A percentile compares a stretch with the other conserved stretches of the same genome.
Conservation (phyloP, 441 rosid species). For the Melastoma candidum region DNA sequence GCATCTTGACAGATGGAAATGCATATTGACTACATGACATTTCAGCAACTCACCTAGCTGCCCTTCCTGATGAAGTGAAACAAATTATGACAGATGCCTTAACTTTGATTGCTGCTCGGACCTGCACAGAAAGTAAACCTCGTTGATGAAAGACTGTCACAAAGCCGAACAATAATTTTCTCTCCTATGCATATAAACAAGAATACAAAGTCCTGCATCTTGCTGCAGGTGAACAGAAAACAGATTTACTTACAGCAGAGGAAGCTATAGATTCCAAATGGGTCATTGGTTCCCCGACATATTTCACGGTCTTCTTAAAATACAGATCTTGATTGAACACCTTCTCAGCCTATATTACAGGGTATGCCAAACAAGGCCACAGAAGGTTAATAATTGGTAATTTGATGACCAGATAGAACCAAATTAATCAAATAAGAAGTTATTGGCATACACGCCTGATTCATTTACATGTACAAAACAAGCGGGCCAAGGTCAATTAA, state of each 20-base stretch:
- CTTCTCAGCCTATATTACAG: constrained; percentile 67
- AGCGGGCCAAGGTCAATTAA: no score
- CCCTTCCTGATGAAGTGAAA: constrained; percentile 18
- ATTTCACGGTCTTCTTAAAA: constrained; percentile 88
- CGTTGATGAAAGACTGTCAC: neutral
- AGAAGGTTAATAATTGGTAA: no score
- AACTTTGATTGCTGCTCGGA: constrained; percentile 17
- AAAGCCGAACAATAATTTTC: neutral
- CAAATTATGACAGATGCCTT: constrained; percentile 17
- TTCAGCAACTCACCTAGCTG: constrained; percentile 13
- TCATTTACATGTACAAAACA: no score
- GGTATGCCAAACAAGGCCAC: neutral
- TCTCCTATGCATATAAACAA: neutral
- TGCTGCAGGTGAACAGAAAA: neutral
- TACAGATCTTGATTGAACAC: constrained; percentile 90
- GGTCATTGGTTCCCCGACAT: constrained; percentile 93
- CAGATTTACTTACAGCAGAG: constrained; percentile 59
- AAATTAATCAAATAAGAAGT: no score
- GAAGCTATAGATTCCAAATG: constrained; percentile 98
- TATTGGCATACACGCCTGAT: no score
- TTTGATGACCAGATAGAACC: no score
- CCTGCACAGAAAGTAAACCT: constrained; percentile 6
- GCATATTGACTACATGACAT: no score
- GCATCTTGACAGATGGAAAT: neutral
- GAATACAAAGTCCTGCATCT: neutral